Evolutionary conservation across 2,329 filamentous ascomycete species (phyloP).

Genomic region (Alternaria novae-zelandiae): DNA sequence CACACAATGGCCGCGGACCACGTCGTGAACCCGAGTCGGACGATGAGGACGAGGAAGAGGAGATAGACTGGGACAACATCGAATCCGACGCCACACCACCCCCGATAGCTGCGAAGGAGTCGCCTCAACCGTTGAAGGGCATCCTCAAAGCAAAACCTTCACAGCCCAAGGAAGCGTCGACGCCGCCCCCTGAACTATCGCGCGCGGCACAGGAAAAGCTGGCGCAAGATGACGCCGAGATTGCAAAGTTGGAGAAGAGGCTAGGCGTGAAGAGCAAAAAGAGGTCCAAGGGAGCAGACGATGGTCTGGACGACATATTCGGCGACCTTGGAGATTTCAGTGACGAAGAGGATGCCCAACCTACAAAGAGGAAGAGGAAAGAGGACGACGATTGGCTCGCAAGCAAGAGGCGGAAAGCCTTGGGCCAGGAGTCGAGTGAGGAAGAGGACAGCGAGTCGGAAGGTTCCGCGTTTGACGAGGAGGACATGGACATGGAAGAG

Average conservation of each 20-base stretch:
- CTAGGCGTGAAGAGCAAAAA: conserved; percentile 82
- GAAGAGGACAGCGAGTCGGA: conserved; percentile 37
- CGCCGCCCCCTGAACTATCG: conserved; percentile 38
- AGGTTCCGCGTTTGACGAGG: conserved; percentile 33
- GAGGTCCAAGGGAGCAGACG: conserved; percentile 72
- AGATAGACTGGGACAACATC: conserved; percentile 41
- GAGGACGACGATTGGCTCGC: conserved; percentile 69
- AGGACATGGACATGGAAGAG: conserved; percentile 37
- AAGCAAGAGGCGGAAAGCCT: conserved; percentile 63
- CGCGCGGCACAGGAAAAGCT: conserved; percentile 64
- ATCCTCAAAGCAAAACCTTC: conserved; percentile 33
- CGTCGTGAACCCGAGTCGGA: conserved; percentile 17
- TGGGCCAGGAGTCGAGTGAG: conserved; percentile 24
- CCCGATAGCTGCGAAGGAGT: conserved; percentile 22
- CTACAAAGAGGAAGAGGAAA: conserved; percentile 61
- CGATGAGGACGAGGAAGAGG: conserved; percentile 34
- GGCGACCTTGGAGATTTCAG: conserved; percentile 62
- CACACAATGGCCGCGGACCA: conserved; percentile 24
- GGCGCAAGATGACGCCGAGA: conserved; percentile 84
- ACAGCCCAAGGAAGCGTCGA: conserved; percentile 11
- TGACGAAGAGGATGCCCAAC: conserved; percentile 56
- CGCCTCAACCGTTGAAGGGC: conserved; percentile 37
- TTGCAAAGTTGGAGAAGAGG: conserved; percentile 84
- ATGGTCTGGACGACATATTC: conserved; percentile 81
- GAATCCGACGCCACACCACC: conserved; percentile 39